phyloP scores from a whole-genome alignment of 805 yeast species.

The Ogataea siamensis region DNA sequence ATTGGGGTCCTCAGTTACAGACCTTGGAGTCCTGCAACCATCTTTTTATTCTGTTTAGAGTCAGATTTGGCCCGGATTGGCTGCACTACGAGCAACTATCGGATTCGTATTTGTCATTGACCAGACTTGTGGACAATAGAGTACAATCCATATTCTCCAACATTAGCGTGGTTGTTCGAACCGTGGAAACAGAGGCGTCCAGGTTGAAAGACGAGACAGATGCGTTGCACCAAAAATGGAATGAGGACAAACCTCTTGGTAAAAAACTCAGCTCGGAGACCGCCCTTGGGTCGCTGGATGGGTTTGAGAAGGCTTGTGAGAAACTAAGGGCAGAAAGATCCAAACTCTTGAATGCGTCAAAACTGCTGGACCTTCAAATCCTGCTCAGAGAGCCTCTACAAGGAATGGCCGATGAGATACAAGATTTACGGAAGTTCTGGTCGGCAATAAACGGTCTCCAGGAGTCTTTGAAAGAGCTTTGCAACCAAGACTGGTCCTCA shows the following conservation, averaged over 20 bases:
- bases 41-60: constrained; percentile 39
- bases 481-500: constrained; percentile 46
- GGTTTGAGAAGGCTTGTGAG: constrained; percentile 23
- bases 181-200: constrained; percentile 41
- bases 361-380: constrained; percentile 35
- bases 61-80: constrained; percentile 53
- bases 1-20: constrained; percentile 24
- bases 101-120: constrained; percentile 42
- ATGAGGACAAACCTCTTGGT: constrained; percentile 43
- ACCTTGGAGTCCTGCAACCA: constrained; percentile 31
- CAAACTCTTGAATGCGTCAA: constrained; percentile 34
- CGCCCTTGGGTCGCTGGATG: constrained; percentile 42
- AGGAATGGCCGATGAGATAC: constrained; percentile 45
- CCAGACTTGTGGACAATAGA: constrained; percentile 38
- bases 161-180: constrained; percentile 40
- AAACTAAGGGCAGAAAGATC: constrained; percentile 15
- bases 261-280: constrained; percentile 39
- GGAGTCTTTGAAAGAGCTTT: constrained; percentile 43
- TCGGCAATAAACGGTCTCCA: constrained; percentile 51
- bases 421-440: constrained; percentile 65
- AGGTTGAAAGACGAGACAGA: constrained; percentile 35
- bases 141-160: constrained; percentile 30
- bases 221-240: constrained; percentile 46
- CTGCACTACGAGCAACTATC: constrained; percentile 62
- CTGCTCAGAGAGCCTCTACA: constrained; percentile 30